Conservation (phyloP, 1,139 yeast genomes). For the Geotrichum bryndzae region DNA sequence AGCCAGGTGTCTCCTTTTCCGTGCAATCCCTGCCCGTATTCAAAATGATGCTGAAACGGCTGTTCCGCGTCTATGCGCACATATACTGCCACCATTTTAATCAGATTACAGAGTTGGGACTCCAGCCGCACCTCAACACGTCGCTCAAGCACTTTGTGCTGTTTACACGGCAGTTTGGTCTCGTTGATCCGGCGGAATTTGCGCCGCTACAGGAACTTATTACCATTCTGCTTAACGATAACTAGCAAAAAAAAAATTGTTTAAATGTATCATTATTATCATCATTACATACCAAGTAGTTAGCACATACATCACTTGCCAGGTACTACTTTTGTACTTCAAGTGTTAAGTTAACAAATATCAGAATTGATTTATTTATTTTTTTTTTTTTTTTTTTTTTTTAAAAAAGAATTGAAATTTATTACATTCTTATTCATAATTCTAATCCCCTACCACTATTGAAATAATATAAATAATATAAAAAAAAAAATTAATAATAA, state of each 20-base stretch:
- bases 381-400: too few relatives aligned
- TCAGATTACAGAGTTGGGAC: constrained; percentile 57
- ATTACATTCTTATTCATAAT: too few relatives aligned
- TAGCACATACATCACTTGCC: neutral
- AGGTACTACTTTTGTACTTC: too few relatives aligned
- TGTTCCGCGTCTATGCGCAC: constrained; percentile 95
- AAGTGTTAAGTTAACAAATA: too few relatives aligned
- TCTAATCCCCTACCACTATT: too few relatives aligned
- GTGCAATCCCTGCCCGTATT: constrained; percentile 52
- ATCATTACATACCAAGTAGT: neutral
- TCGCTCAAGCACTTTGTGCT: constrained; percentile 89
- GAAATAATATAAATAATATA: too few relatives aligned
- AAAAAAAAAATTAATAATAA: too few relatives aligned
- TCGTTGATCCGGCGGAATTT: constrained; percentile 72
- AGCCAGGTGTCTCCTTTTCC: constrained; percentile 75
- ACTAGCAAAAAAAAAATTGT: neutral
- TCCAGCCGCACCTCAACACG: constrained; percentile 63
- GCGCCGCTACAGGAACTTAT: constrained; percentile 90
- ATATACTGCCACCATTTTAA: constrained; percentile 96
- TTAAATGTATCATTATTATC: neutral
- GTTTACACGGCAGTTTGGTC: constrained; percentile 74
- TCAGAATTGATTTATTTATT: too few relatives aligned
- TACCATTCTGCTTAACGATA: constrained; percentile 50
- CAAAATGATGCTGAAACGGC: constrained; percentile 78
- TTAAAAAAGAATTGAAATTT: too few relatives aligned